Evolutionary conservation across 495 filamentous ascomycete genomes (phyloP), one percentile per base, ranked within the genome.

Genomic region (Daldinia decipiens): DNA sequence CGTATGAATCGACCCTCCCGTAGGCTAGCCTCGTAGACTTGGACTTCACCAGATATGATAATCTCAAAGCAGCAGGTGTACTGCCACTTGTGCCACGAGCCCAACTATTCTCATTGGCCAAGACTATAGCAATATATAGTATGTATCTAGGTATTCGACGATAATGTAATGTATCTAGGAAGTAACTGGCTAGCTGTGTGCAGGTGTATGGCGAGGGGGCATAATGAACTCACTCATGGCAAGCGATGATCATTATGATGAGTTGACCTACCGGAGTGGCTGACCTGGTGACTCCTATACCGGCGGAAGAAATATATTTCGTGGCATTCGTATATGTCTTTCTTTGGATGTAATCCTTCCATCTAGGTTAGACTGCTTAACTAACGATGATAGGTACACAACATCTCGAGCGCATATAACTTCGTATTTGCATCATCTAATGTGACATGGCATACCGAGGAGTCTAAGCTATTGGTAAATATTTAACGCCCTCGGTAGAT

Each of bases 21-120:
- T 53, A 63, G n/a, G 26, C 47, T 13, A 15, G n/a, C 24, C 55
- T 65, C 55, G 31, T 55, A 45, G 65, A 51, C 54, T 65, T 61
- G 38, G 59, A 32, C 24, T 21, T 39, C 15, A 55, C 68, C 55
- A 72, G 47, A 68, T 68, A 62, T 72, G 40, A 72, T 58, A 63
- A 58, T 57, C 56, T 61, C 56, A 17, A n/a, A 17, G 52, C 39
- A 5, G 38, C 32, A 32, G 39, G 21, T 52, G 34, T 40, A 51
- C 13, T 43, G n/a, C 57, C 36, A 47, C 62, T 38, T 43, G 51
- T 57, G 51, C 50, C 38, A 51, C 43, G 5, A 56, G 29, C 17
- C 32, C 19, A 5, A 26, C 8, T 27, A 15, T 62, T 52, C 9
- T 11, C 24, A 67, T 67, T 67, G 53, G 62, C 13, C 31, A 9